Base-by-base conservation (phyloP, 192 early-diverging fungal genomes). In the Lobosporangium transversale region DNA sequence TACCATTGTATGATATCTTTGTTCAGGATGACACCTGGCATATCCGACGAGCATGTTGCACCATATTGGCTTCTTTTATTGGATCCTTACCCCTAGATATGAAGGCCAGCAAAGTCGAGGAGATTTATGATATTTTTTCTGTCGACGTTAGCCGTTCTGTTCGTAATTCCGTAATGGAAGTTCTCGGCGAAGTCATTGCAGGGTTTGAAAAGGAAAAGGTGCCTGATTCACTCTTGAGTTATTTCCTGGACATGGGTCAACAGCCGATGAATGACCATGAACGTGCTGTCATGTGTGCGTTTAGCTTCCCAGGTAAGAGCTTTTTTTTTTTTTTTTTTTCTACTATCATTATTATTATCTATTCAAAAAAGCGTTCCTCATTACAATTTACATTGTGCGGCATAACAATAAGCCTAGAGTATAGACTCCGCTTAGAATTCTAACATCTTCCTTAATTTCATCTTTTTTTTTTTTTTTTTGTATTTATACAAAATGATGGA, bases 21-120 rank as follows among this genome's bases (percentile, higher is more conserved):
- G 74, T 80, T 21, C 76, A 67, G 26, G 85, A 88, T 53, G 71
- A 81, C 4, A 88, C 83, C 36, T 88, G 87, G 87, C 87, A 88
- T 45, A 83, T 86, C 20, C 82, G 87, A 44, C 75, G 84, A 15
- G 83, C 87, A 4, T 86, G 85, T 37, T 79, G 82, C n/a, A 68
- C 82, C 15, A 70, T 83, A 1, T 54, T 88, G 14, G 80, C 85
- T 1, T 61, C 76, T 27, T 62, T 88, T 31, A 82, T 84, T 48
- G 65, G 53, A 17, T 81, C 81, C 4, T 52, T 88, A 27, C 84
- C 85, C 5, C 40, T 48, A 11, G 87, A 88, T 18, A 55, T 83
- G 61, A 83, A 78, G 37, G 53, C 73, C 2, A 59, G 54, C 6
- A 64, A 82, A 9, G 85, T 81, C 0, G 76, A 83, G 18, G 82